Conservation (phyloP, 176 grass and related monocot genomes). For the Urochloa ruziziensis region DNA sequence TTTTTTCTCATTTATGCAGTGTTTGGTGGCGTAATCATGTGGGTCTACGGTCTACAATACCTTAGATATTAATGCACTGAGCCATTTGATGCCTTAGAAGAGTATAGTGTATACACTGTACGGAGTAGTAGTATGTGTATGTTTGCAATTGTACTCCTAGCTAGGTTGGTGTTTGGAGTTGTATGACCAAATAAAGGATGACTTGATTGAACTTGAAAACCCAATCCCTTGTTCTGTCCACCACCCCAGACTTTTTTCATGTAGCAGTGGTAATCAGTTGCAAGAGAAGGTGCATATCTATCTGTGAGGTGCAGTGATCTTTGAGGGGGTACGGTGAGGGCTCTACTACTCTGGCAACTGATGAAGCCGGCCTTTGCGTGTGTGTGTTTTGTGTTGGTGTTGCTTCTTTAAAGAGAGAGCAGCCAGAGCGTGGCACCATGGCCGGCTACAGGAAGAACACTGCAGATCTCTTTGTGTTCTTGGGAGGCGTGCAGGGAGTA, state of each 20-base stretch:
- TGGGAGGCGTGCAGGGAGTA: constrained; percentile 23
- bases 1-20: constrained; percentile 7
- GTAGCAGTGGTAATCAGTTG: constrained; percentile 21
- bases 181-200: background rate
- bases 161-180: background rate
- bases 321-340: constrained; percentile 20
- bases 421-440: constrained; percentile 30
- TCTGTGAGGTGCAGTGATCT: constrained; percentile 12
- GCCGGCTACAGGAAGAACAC: constrained; percentile 46
- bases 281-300: background rate
- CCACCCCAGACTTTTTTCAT: constrained; percentile 1
- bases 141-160: constrained; percentile 2
- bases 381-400: constrained; percentile 31
- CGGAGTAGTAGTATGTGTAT: background rate
- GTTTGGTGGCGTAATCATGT: constrained; percentile 28
- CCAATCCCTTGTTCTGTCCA: background rate
- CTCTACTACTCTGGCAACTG: constrained; percentile 18
- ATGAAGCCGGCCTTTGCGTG: background rate
- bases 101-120: background rate
- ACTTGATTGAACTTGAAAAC: background rate
- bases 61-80: constrained; percentile 4
- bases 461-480: constrained; percentile 50
- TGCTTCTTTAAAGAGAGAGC: constrained; percentile 44
- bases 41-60: background rate
- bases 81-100: background rate